Evolutionary conservation across 179 eudicot genomes (phyloP), one percentile per base, ranked within the genome.

Genomic region (Beta lomatogona): DNA sequence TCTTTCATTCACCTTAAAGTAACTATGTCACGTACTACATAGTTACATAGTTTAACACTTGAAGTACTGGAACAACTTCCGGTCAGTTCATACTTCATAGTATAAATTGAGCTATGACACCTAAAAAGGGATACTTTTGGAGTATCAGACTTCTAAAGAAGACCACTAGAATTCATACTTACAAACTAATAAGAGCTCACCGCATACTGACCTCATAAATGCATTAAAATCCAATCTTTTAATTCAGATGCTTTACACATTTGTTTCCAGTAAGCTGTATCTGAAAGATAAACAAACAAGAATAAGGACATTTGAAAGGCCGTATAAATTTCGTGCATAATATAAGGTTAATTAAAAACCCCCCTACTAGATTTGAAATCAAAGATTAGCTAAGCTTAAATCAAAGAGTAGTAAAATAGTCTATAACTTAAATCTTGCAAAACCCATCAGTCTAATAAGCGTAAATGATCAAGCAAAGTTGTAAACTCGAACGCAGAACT

Each of bases 211-310:
- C 79, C 79, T 77, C 71, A 46, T 16, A 22, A 21, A 46, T 36
- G 65, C 66, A 75, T 75, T n/a, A 55, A 31, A 31, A 75, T 75
- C 52, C 48, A 75, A 58, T 46, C 28, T 31, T 65, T 75, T 58
- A 59, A n/a, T 46, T 2, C 50, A 46, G 50, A 46, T 46, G 50
- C 50, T 46, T 46, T 46, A 46, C 50, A 46, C 50, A 5, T 46
- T 46, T 46, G 50, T 46, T 46, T 46, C 50, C 9, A 28, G 50
- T 46, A 46, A 46, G 50, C 50, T 46, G 50, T 46, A 46, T 46
- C 50, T 46, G 50, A 5, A 46, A 5, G 50, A 46, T 2, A 46
- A 46, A 46, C 6, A 4, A 59, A 1, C 21, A 59, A 4, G 21
- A 18, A 59, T 18, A 7, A 59, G 64, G n/a, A 59, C 19, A 59